These are phyloP conservation scores for Sisymbrium irio DNA, from an alignment of 345 rosid genomes.

Conservation along the genomic window DNA sequence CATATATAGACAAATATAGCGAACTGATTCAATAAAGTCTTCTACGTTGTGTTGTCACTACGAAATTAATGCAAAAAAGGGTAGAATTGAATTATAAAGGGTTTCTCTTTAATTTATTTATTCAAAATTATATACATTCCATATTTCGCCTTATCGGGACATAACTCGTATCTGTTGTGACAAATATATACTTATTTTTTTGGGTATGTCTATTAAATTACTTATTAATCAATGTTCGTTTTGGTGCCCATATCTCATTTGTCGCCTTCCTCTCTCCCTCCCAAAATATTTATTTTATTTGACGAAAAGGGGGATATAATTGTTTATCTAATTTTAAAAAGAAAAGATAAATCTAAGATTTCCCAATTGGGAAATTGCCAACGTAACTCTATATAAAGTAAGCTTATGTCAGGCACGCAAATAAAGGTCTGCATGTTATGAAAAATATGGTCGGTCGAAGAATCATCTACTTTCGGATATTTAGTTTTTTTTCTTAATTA, in stretches of 20 bases:
- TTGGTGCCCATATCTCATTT: slow-evolving; percentile 30
- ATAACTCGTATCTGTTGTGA: slow-evolving; percentile 35
- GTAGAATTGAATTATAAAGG: not conserved
- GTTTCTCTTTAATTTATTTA: not conserved
- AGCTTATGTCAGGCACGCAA: slow-evolving; percentile 36
- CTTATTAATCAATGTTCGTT: slow-evolving; percentile 19
- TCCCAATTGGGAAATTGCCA: slow-evolving; percentile 34
- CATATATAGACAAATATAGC: slow-evolving; percentile 23
- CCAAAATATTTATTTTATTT: not conserved
- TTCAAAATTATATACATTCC: not conserved
- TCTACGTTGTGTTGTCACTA: slow-evolving; percentile 33
- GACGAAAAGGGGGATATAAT: not conserved
- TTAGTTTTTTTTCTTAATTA: not conserved
- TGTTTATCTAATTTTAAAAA: not conserved
- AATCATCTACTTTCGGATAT: slow-evolving; percentile 21
- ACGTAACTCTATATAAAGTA: slow-evolving; percentile 31
- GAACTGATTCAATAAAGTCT: slow-evolving; percentile 34
- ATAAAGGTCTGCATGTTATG: slow-evolving; percentile 31
- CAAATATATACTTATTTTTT: slow-evolving; percentile 14
- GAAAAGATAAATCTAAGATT: not conserved
- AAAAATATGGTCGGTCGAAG: slow-evolving; percentile 25
- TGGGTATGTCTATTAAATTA: not conserved
- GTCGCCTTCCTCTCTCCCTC: slow-evolving; percentile 16
- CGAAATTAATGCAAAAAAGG: slow-evolving; percentile 23
- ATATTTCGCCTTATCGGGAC: slow-evolving; percentile 26